Evolutionary conservation across 2,329 filamentous ascomycete species (phyloP).

Genomic region (Aspergillus quadrilineatus): DNA sequence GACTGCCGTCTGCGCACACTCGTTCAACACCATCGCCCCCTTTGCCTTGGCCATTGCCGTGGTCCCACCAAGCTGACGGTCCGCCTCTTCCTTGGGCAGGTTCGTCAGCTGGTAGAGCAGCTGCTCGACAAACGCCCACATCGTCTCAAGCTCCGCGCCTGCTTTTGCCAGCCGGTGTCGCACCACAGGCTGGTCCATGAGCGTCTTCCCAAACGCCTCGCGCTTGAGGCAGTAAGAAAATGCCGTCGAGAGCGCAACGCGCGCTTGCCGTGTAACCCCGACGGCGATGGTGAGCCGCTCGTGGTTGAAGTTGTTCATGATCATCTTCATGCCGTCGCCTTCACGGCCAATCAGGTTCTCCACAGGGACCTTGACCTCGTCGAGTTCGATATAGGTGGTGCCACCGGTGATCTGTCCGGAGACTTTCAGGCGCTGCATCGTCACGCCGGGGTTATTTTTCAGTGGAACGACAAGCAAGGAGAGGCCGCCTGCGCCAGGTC

Average conservation of each 20-base stretch:
- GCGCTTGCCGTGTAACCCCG: slow-evolving; percentile 61
- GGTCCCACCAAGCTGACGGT: slow-evolving; percentile 63
- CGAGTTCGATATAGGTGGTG: slow-evolving; percentile 73
- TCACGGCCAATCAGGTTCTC: slow-evolving; percentile 69
- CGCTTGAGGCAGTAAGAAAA: slow-evolving; percentile 65
- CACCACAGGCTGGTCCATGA: slow-evolving; percentile 74
- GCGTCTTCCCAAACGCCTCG: slow-evolving; percentile 65
- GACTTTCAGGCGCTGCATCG: slow-evolving; percentile 67
- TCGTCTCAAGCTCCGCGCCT: slow-evolving; percentile 65
- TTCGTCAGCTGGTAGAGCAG: slow-evolving; percentile 68
- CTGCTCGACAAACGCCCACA: slow-evolving; percentile 71
- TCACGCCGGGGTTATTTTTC: slow-evolving; percentile 65
- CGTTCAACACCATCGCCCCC: slow-evolving; percentile 68
- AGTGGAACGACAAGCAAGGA: slow-evolving; percentile 69
- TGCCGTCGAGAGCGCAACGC: slow-evolving; percentile 59
- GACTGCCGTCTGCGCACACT: slow-evolving; percentile 68
- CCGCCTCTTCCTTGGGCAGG: slow-evolving; percentile 50
- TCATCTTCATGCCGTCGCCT: slow-evolving; percentile 69
- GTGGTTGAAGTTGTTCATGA: slow-evolving; percentile 80
- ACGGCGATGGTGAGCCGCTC: slow-evolving; percentile 69
- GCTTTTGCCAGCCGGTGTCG: slow-evolving; percentile 70
- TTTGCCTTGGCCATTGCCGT: slow-evolving; percentile 73
- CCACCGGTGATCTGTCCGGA: slow-evolving; percentile 64
- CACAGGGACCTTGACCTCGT: slow-evolving; percentile 70
- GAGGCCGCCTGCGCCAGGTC: slow-evolving; percentile 61